Evolutionary conservation across 345 rosid genomes (phyloP).

Genomic region (Eucalyptus camaldulensis): DNA sequence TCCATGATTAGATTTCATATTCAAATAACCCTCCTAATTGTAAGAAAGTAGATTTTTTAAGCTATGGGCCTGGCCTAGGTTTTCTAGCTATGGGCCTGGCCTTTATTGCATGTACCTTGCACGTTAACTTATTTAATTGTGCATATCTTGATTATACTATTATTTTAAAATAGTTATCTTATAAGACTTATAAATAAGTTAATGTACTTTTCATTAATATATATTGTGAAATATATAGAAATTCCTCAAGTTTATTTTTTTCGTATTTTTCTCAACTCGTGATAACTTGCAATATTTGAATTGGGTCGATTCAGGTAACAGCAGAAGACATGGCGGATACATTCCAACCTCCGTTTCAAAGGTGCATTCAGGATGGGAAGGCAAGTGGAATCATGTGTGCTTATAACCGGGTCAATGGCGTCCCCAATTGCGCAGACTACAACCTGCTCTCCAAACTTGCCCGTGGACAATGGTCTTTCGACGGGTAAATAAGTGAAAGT

Average conservation of each 20-base stretch:
- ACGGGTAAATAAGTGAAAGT: slow-evolving; percentile 32
- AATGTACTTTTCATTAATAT: background rate
- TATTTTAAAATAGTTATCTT: too few relatives aligned
- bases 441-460: slow-evolving; percentile 48
- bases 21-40: too few relatives aligned
- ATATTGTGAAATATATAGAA: background rate
- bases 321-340: slow-evolving; percentile 72
- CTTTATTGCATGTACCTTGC: too few relatives aligned
- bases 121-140: too few relatives aligned
- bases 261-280: fast-evolving
- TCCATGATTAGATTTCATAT: background rate
- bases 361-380: slow-evolving; percentile 51
- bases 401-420: slow-evolving; percentile 67
- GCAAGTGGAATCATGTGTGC: slow-evolving; percentile 91
- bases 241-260: background rate
- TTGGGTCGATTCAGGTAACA: slow-evolving; percentile 26
- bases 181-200: too few relatives aligned
- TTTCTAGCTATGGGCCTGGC: too few relatives aligned
- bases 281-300: background rate
- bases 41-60: too few relatives aligned
- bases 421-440: slow-evolving; percentile 66
- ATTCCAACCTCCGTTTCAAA: slow-evolving; percentile 68
- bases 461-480: slow-evolving; percentile 60
- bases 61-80: background rate
- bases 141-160: too few relatives aligned